These are phyloP conservation scores for Apiotrichum domesticum DNA, from an alignment of 1,284 basidiomycete genomes.

Conservation along the genomic window DNA sequence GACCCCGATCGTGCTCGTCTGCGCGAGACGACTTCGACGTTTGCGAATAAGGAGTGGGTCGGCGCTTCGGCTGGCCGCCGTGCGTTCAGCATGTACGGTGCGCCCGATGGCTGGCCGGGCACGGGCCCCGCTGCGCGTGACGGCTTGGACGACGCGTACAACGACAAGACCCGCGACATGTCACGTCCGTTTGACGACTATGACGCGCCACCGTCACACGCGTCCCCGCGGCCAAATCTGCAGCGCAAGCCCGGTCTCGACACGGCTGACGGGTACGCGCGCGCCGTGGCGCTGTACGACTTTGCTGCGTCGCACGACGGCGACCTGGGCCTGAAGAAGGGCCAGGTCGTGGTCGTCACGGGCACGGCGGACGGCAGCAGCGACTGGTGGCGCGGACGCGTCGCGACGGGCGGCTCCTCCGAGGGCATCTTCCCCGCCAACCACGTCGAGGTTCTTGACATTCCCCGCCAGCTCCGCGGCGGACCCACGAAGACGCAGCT, in stretches of 20 bases:
- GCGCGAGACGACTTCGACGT: conserved; percentile 9
- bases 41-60: conserved; percentile 10
- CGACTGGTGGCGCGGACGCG: conserved; percentile 61
- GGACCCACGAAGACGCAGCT: conserved; percentile 29
- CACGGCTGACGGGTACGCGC: conserved; percentile 48
- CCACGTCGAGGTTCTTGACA: conserved; percentile 53
- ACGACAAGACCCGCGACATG: not conserved
- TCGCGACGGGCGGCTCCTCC: conserved; percentile 56
- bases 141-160: conserved; percentile 7
- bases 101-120: not conserved
- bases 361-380: conserved; percentile 68
- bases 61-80: not conserved
- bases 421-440: conserved; percentile 56
- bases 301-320: conserved; percentile 69
- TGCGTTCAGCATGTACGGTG: not conserved
- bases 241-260: conserved; percentile 21
- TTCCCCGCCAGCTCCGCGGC: conserved; percentile 32
- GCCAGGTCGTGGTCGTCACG: conserved; percentile 69
- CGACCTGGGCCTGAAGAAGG: conserved; percentile 77
- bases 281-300: conserved; percentile 72
- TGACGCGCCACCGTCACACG: not conserved
- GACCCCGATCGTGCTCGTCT: conserved; percentile 4
- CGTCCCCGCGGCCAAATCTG: not conserved
- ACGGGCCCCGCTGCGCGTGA: not conserved
- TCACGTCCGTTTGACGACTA: conserved; percentile 12